Evolutionary conservation across 163 green algal species (phyloP).

Genomic region (Chloromonas sp.): DNA sequence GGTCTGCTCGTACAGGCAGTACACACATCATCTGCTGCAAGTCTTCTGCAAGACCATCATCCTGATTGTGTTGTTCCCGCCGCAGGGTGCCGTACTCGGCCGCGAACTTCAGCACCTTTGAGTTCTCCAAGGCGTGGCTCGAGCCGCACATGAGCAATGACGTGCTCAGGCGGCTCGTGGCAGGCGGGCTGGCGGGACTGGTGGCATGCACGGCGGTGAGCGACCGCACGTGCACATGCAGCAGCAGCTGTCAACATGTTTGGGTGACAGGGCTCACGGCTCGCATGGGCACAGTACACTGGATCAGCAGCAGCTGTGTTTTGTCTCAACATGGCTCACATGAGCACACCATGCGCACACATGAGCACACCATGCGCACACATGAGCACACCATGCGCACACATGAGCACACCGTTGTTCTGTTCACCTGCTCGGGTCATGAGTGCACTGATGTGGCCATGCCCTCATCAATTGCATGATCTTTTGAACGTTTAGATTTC

Average conservation of each 20-base stretch:
- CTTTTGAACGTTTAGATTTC: too few relatives aligned
- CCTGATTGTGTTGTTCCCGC: too few relatives aligned
- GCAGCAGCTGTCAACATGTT: background rate
- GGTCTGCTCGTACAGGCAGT: too few relatives aligned
- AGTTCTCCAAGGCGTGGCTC: constrained; percentile 55
- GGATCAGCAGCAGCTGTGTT: background rate
- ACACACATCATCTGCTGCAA: too few relatives aligned
- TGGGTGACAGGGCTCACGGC: background rate
- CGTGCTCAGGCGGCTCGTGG: constrained; percentile 32
- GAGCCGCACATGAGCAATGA: constrained; percentile 13
- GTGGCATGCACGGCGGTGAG: constrained; percentile 68
- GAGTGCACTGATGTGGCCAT: too few relatives aligned
- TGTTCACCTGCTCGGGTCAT: too few relatives aligned
- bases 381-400: too few relatives aligned
- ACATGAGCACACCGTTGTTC: too few relatives aligned
- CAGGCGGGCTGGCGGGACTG: constrained; percentile 60
- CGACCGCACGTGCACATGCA: background rate
- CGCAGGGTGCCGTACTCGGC: constrained; percentile 76
- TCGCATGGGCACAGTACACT: background rate
- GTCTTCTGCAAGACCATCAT: too few relatives aligned
- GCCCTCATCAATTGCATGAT: too few relatives aligned
- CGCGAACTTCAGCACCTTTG: constrained; percentile 50
- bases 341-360: background rate
- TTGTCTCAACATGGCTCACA: too few relatives aligned
- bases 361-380: too few relatives aligned